Conservation (phyloP, 495 filamentous ascomycete species). For the Lophiotrema nucula region DNA sequence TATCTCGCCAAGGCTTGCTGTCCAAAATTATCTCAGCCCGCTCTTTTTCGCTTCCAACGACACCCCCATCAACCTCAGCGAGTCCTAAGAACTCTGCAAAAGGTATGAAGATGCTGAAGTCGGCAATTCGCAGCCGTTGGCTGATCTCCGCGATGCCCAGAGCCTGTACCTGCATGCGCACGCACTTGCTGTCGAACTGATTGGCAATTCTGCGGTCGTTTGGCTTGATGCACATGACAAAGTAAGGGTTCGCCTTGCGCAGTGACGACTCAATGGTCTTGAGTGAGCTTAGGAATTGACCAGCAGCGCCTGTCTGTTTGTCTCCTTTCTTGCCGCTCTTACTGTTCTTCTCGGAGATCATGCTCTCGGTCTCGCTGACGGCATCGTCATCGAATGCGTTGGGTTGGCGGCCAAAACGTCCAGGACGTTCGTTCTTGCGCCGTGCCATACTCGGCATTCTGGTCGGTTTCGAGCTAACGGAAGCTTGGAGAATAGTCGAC, state of each 20-base stretch:
- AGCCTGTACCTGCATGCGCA: constrained; percentile 88
- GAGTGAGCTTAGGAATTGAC: constrained; percentile 85
- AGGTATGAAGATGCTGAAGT: constrained; percentile 93
- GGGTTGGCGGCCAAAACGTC: constrained; percentile 40
- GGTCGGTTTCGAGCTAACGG: constrained; percentile 89
- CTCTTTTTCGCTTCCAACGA: constrained; percentile 90
- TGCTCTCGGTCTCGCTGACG: constrained; percentile 52
- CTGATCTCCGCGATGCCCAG: constrained; percentile 97
- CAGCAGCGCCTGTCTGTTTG: constrained; percentile 77
- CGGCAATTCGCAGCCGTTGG: constrained; percentile 83
- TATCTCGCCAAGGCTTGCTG: constrained; percentile 84
- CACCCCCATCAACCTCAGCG: constrained; percentile 73
- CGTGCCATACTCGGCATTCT: constrained; percentile 91
- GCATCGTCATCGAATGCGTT: constrained; percentile 49
- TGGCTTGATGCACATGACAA: constrained; percentile 94
- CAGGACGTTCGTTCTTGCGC: constrained; percentile 57
- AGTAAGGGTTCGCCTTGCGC: constrained; percentile 84
- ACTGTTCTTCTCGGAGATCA: constrained; percentile 15
- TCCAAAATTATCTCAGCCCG: constrained; percentile 87
- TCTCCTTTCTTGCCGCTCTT: neutral
- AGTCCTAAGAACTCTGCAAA: constrained; percentile 94
- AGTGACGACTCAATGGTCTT: constrained; percentile 85
- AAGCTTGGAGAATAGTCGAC: constrained; percentile 90
- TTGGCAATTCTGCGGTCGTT: constrained; percentile 97
- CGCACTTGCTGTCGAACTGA: constrained; percentile 98